A percentile compares a stretch with the other conserved stretches of the same genome.
Conservation (phyloP, 1,139 yeast genomes). For the Geotrichum reessii region DNA sequence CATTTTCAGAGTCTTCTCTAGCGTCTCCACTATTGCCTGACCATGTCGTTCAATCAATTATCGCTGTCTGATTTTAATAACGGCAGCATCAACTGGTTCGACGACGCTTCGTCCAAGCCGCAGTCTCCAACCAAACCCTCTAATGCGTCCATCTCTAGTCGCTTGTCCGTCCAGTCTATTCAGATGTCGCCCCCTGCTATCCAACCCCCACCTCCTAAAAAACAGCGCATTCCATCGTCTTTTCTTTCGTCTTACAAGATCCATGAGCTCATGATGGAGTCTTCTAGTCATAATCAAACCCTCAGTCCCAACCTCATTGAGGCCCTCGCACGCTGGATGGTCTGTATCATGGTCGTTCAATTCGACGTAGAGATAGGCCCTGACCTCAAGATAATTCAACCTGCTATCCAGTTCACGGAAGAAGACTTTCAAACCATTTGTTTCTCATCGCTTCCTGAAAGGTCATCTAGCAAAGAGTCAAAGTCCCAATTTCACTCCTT, state of each 20-base stretch:
- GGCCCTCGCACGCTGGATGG: constrained; percentile 27
- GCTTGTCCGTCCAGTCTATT: neutral
- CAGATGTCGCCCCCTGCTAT: neutral
- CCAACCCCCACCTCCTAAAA: constrained; percentile 8
- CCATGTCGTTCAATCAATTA: neutral
- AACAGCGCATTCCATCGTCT: constrained; percentile 22
- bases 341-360: constrained; percentile 33
- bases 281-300: constrained; percentile 14
- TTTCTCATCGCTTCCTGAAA: constrained; percentile 32
- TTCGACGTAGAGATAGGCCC: constrained; percentile 37
- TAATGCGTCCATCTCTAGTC: neutral
- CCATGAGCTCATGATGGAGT: constrained; percentile 28
- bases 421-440: constrained; percentile 31
- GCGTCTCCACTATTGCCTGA: neutral
- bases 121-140: neutral
- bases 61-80: constrained; percentile 2
- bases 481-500: constrained; percentile 26
- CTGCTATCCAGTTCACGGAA: constrained; percentile 25
- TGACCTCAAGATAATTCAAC: constrained; percentile 32
- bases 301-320: constrained; percentile 2
- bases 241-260: constrained; percentile 29
- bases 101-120: neutral
- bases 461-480: constrained; percentile 16
- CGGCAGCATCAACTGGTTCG: constrained; percentile 6
- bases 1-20: neutral